Evolutionary conservation across 495 filamentous ascomycete genomes (phyloP).

Genomic region (Tuber indicum): DNA sequence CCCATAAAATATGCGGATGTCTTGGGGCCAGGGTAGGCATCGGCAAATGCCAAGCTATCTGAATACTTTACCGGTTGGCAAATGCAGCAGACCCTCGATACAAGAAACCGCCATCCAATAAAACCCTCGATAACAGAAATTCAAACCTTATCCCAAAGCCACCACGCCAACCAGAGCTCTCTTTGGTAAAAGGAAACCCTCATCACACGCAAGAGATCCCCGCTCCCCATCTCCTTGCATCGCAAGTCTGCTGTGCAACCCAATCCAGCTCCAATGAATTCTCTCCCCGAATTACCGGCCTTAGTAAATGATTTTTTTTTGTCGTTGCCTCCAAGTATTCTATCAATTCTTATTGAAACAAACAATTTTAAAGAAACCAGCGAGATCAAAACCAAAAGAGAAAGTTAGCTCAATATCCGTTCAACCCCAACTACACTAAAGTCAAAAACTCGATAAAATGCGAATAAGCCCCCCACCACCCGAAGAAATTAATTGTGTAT

Average conservation of each 20-base stretch:
- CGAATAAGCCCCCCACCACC: not conserved
- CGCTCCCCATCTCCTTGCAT: not conserved
- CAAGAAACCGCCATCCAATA: not conserved
- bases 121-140: not conserved
- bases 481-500: not conserved
- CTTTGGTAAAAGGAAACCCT: not conserved
- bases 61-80: too few species aligned
- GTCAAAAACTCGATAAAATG: not conserved
- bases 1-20: too few species aligned
- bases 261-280: not conserved
- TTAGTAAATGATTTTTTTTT: not conserved
- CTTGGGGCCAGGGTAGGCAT: too few species aligned
- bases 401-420: not conserved
- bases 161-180: not conserved
- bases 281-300: not conserved
- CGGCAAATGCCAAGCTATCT: too few species aligned
- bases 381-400: not conserved
- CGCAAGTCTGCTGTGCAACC: not conserved
- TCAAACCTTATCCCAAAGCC: not conserved
- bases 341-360: not conserved
- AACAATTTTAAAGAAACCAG: not conserved
- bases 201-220: not conserved
- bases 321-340: too few species aligned
- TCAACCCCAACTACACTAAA: not conserved
- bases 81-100: too few species aligned